These are phyloP conservation scores for Cryphonectria naterciae DNA, from an alignment of 2,329 filamentous ascomycete genomes.

Conservation along the genomic window DNA sequence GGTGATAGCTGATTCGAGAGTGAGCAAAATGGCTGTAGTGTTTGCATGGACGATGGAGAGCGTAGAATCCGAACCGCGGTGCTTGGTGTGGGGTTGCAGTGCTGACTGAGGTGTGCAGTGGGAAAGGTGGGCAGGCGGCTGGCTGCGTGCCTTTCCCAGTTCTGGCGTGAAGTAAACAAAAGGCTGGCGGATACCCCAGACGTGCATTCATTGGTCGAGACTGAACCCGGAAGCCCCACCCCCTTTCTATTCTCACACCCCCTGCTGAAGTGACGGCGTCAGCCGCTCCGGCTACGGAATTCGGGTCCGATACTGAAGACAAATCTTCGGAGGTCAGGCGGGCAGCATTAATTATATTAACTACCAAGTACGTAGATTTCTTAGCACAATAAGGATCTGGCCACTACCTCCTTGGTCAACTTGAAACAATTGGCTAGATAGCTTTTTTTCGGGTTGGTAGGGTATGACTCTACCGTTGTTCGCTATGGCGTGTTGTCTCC, in stretches of 20 bases:
- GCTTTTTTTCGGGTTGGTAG: background rate
- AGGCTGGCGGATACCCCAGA: background rate
- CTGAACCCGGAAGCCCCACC: background rate
- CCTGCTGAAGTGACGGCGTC: background rate
- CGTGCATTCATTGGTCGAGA: background rate
- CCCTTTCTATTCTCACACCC: background rate
- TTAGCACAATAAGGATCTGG: background rate
- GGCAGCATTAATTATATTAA: background rate
- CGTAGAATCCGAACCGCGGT: background rate
- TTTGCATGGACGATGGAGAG: conserved; percentile 9
- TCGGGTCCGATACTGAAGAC: conserved; percentile 4
- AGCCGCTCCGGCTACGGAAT: background rate
- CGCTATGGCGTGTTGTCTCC: background rate
- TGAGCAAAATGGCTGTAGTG: background rate
- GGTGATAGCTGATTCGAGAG: background rate
- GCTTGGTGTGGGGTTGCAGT: conserved; percentile 4
- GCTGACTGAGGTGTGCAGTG: conserved; percentile 1
- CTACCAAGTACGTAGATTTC: background rate
- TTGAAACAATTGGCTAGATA: background rate
- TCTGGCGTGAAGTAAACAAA: conserved; percentile 22
- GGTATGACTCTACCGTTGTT: background rate
- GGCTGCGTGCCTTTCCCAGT: conserved; percentile 8
- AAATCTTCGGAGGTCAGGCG: background rate
- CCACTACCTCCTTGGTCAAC: background rate
- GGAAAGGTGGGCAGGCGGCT: background rate